Conservation (phyloP, 768 basidiomycete species). For the Boletus vermiculosoides region DNA sequence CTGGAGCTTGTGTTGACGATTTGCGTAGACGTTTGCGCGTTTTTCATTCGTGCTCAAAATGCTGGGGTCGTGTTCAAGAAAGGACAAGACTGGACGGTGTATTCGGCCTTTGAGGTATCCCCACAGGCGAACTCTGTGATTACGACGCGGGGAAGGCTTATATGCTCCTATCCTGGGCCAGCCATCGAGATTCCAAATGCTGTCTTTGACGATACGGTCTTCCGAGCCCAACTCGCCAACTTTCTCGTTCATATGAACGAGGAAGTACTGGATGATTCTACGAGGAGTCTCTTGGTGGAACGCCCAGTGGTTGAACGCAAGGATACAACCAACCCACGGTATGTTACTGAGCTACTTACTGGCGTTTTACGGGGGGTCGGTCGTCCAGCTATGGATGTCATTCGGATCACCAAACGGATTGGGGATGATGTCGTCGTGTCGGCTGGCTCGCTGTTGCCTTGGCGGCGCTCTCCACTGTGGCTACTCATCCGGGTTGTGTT, state of each 20-base stretch:
- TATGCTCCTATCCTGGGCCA: constrained; percentile 46
- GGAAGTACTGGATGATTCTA: constrained; percentile 25
- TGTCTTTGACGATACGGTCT: constrained; percentile 27
- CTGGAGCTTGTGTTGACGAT: neutral
- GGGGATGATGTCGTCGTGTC: constrained; percentile 31
- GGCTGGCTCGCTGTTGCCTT: constrained; percentile 24
- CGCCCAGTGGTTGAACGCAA: constrained; percentile 33
- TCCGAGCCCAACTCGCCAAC: constrained; percentile 35
- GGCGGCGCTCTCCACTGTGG: constrained; percentile 40
- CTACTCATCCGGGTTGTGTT: constrained; percentile 34
- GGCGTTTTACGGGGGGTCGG: constrained; percentile 42
- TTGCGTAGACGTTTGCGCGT: constrained; percentile 35
- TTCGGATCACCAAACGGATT: constrained; percentile 33
- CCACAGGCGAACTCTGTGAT: constrained; percentile 36
- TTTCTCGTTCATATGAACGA: constrained; percentile 38
- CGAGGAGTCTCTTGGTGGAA: neutral
- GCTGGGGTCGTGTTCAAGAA: constrained; percentile 43
- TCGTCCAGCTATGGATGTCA: constrained; percentile 13
- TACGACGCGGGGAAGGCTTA: constrained; percentile 38
- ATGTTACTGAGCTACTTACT: constrained; percentile 46
- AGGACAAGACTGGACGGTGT: constrained; percentile 2
- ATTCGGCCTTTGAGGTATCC: constrained; percentile 41
- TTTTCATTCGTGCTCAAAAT: constrained; percentile 46
- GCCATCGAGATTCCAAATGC: constrained; percentile 36
- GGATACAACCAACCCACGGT: constrained; percentile 36